Base-by-base conservation (phyloP, 495 filamentous ascomycete genomes). In the Neurospora sp. region DNA sequence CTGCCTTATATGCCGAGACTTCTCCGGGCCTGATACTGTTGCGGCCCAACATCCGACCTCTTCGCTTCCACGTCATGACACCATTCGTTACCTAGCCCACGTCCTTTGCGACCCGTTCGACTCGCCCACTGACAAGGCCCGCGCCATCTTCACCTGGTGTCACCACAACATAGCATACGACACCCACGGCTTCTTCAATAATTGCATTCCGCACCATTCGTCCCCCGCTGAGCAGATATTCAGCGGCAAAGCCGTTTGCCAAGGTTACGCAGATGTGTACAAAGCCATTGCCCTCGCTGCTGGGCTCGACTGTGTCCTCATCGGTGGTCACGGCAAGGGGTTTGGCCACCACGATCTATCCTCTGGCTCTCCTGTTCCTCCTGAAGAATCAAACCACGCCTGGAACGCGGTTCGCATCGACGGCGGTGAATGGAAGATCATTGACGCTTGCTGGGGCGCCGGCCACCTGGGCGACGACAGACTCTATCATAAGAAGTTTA, bases 101-200 rank as follows among this genome's bases (percentile, higher is more conserved):
- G 89, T 91, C 71, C 87, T 98, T 34, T 95, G 93, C 69, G 80
- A 85, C 9, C 93, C 93, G 2, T 98, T 98, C 79, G 81, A 89
- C 7, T 96, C 92, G 3, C 75, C 81, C 0, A 97, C 94, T 3
- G 96, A 98, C 80, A 97, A 97, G 82, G 94, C 96, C 13, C 88
- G 96, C 19, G 92, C 87, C 10, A 91, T 99, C 73, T 99, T 99
- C 81, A 92, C 93, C 9, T 99, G 94, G 96, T 87, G 93, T 69
- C 96, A 98, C 81, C 91, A 99, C 81, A 98, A 98, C 77, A 89
- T 99, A 73, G 84, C 84, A 66, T 99, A 99, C 82, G 92, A 99
- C 80, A 85, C 88, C 6, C 82, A 89, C 42, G 85, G 88, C 54
- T 96, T 97, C 84, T 94, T 94, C 79, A 88, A 86, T 73, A 86